phyloP scores from a whole-genome alignment of 2,329 filamentous ascomycete species.

The Botryotinia globosa region DNA sequence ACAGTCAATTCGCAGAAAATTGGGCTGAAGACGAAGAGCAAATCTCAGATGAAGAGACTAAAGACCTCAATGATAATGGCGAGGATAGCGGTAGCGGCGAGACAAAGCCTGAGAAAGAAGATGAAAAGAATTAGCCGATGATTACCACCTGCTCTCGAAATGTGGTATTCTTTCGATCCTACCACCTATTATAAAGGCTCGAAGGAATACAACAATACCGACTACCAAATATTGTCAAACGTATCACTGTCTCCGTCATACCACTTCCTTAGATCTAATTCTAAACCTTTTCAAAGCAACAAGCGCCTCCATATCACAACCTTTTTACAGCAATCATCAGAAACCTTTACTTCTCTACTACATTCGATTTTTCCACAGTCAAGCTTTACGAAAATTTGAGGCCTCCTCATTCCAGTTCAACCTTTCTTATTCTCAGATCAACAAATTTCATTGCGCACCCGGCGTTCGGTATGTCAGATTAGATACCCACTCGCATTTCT shows the following conservation, averaged over 20 bases:
- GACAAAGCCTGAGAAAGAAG: background rate
- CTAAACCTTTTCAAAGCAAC: background rate
- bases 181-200: background rate
- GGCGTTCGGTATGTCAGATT: background rate
- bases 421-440: background rate
- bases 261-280: too few relatives aligned
- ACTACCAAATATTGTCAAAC: too few relatives aligned
- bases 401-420: background rate
- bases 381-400: background rate
- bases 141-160: too few relatives aligned
- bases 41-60: conserved; percentile 6
- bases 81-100: background rate
- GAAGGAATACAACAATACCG: background rate
- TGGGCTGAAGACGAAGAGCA: conserved; percentile 26
- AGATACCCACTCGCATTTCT: background rate
- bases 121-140: background rate
- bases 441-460: background rate
- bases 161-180: background rate
- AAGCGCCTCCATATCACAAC: background rate
- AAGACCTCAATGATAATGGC: background rate
- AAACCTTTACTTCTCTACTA: too few relatives aligned
- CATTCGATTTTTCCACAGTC: background rate
- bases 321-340: background rate
- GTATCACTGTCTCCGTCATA: background rate
- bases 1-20: conserved; percentile 45